phyloP scores from a whole-genome alignment of 2,329 filamentous ascomycete genomes.

The Ophiocordyceps robertsii region DNA sequence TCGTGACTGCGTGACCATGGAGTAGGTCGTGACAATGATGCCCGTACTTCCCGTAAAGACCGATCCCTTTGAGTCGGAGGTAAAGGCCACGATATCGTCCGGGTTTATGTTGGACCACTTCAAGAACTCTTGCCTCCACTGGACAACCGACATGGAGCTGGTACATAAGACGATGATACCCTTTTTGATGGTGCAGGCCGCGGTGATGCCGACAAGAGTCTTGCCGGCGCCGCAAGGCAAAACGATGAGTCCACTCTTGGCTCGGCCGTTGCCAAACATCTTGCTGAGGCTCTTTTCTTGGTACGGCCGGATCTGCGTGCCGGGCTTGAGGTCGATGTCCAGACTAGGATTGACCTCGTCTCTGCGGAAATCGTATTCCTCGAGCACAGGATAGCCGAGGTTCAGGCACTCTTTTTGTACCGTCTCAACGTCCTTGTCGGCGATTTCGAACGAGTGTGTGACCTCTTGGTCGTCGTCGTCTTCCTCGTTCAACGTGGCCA shows the following conservation, averaged over 20 bases:
- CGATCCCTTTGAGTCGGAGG: slow-evolving; percentile 73
- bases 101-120: slow-evolving; percentile 96
- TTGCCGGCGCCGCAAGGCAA: slow-evolving; percentile 94
- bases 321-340: slow-evolving; percentile 84
- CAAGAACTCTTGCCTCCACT: slow-evolving; percentile 92
- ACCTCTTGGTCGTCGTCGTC: slow-evolving; percentile 81
- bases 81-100: slow-evolving; percentile 88
- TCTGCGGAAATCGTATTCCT: slow-evolving; percentile 95
- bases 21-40: slow-evolving; percentile 95
- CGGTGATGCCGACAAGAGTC: slow-evolving; percentile 95
- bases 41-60: slow-evolving; percentile 79
- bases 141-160: slow-evolving; percentile 93
- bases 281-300: slow-evolving; percentile 97
- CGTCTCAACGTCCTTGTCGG: slow-evolving; percentile 65
- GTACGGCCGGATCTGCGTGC: slow-evolving; percentile 83
- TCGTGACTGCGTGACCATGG: slow-evolving; percentile 91
- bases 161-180: slow-evolving; percentile 91
- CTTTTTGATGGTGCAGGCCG: slow-evolving; percentile 95
- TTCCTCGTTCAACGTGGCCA: slow-evolving; percentile 64
- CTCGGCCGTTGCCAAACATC: slow-evolving; percentile 97
- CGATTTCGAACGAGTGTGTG: slow-evolving; percentile 88
- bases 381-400: slow-evolving; percentile 74
- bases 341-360: slow-evolving; percentile 81
- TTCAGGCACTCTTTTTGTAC: slow-evolving; percentile 85
- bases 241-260: slow-evolving; percentile 95